Conservation (phyloP, 2,329 filamentous ascomycete species). For the Monosporascus sp. region DNA sequence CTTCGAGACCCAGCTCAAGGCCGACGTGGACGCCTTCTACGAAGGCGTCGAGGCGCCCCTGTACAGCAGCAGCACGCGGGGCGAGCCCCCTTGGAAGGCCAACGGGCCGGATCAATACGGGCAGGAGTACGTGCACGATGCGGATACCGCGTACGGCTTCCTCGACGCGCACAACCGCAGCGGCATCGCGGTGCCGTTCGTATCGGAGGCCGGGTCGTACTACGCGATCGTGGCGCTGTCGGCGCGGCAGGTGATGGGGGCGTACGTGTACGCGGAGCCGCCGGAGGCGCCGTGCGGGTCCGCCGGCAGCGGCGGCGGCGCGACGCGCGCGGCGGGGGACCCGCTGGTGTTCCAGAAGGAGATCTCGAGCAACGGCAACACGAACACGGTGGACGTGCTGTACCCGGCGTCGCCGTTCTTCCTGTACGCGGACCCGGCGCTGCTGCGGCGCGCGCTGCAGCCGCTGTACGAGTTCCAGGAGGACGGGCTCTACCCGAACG, state of each 20-base stretch:
- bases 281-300: constrained; percentile 25
- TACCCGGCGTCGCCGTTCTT: constrained; percentile 82
- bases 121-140: constrained; percentile 13
- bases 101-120: constrained; percentile 21
- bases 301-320: neutral
- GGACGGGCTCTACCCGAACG: constrained; percentile 74
- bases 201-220: constrained; percentile 69
- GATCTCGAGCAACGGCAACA: constrained; percentile 74
- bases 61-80: constrained; percentile 50
- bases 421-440: constrained; percentile 72
- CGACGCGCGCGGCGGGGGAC: constrained; percentile 34
- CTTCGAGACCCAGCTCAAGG: constrained; percentile 59
- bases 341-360: constrained; percentile 77
- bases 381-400: constrained; percentile 79
- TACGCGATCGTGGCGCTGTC: constrained; percentile 71
- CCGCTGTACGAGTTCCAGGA: constrained; percentile 73
- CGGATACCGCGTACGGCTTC: constrained; percentile 15
- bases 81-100: constrained; percentile 23
- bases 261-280: constrained; percentile 66
- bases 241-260: constrained; percentile 73
- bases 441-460: constrained; percentile 71
- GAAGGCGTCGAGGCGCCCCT: constrained; percentile 35
- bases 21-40: constrained; percentile 62
- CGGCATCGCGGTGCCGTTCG: constrained; percentile 52
- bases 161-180: constrained; percentile 40